Percentiles rank a stretch among this genome's conserved stretches.
Conservation (phyloP, 75 land plant species). For the Ceratopteris richardii region DNA sequence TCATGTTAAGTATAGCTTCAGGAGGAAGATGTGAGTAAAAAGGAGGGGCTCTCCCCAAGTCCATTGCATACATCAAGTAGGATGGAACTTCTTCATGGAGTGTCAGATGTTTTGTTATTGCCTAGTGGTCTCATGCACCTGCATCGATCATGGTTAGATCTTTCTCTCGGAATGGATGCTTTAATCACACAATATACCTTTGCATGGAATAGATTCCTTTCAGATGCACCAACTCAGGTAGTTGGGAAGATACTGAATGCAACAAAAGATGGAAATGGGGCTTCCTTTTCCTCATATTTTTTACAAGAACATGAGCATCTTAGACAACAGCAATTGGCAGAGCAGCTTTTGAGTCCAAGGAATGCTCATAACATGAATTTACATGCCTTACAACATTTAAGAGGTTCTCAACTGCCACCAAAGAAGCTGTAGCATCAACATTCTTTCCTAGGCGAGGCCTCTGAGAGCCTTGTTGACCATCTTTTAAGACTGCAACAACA, state of each 20-base stretch:
- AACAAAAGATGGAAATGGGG: conserved; percentile 28
- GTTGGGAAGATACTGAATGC: conserved; percentile 11
- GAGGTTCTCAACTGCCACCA: conserved; percentile 10
- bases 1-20: too few species aligned
- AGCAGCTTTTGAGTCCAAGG: conserved; percentile 14
- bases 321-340: conserved; percentile 13
- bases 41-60: too few species aligned
- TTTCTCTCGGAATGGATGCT: neutral
- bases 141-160: conserved; percentile 1
- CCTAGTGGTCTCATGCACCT: neutral
- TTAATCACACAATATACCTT: neutral
- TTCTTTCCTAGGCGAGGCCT: conserved; percentile 19
- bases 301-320: conserved; percentile 40
- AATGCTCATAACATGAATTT: conserved; percentile 19
- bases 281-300: conserved; percentile 13
- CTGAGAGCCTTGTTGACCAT: conserved; percentile 42
- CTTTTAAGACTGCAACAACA: conserved; percentile 30
- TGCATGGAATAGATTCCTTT: conserved; percentile 7
- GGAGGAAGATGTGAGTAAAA: too few species aligned
- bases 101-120: too few species aligned
- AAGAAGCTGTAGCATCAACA: conserved; percentile 12
- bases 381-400: conserved; percentile 1
- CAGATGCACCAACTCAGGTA: conserved; percentile 10
- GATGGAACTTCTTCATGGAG: too few species aligned
- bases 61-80: too few species aligned